Evolutionary conservation across 768 basidiomycete species (phyloP).

Genomic region (Holtermannia corniformis): DNA sequence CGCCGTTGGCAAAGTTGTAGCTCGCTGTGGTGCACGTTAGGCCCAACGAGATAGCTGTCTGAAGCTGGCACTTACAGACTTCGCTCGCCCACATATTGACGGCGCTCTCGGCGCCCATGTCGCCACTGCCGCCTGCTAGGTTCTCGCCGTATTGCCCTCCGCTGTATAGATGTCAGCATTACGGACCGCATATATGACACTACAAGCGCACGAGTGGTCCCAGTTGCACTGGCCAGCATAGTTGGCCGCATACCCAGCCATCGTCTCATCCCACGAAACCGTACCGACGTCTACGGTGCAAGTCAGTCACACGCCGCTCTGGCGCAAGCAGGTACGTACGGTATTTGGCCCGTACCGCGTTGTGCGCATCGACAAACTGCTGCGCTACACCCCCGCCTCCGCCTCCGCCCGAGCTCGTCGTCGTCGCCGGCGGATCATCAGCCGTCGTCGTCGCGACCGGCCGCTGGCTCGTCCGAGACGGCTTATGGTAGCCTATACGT

Average conservation of each 20-base stretch:
- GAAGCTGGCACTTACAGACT: constrained; percentile 8
- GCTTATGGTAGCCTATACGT: too few species aligned
- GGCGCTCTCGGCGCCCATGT: constrained; percentile 12
- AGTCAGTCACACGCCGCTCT: too few species aligned
- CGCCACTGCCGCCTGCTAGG: constrained; percentile 21
- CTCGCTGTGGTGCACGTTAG: neutral
- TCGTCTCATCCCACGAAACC: neutral
- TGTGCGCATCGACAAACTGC: neutral
- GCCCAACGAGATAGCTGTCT: neutral
- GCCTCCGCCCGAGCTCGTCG: too few species aligned
- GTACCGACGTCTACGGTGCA: too few species aligned
- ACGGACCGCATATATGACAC: neutral
- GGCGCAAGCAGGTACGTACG: neutral
- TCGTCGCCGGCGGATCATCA: too few species aligned
- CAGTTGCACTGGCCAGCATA: neutral
- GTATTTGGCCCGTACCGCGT: neutral
- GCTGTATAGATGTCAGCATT: constrained; percentile 1
- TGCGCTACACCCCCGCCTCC: neutral
- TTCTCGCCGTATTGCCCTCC: constrained; percentile 35
- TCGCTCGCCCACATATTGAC: constrained; percentile 28
- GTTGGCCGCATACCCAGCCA: neutral
- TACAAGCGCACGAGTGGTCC: neutral
- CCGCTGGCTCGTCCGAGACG: too few species aligned
- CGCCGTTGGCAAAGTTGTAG: constrained; percentile 24
- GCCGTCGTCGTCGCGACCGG: too few species aligned